Evolutionary conservation across 2,329 filamentous ascomycete species (phyloP).

Genomic region (Phyllosticta ampelicida): DNA sequence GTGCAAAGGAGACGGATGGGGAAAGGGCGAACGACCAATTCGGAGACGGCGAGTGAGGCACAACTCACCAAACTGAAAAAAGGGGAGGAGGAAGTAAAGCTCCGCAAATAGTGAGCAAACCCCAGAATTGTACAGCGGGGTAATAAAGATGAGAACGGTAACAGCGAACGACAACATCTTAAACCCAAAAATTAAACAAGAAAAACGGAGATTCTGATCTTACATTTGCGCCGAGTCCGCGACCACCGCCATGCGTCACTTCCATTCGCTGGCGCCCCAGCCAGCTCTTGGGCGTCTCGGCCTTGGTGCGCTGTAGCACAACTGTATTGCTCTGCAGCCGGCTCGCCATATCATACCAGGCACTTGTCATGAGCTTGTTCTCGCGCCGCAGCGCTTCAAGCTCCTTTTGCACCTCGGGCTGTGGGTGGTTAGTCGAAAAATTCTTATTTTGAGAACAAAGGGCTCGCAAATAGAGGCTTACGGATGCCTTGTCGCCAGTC

Average conservation of each 20-base stretch:
- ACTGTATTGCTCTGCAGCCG: slow-evolving; percentile 76
- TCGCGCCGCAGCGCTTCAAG: slow-evolving; percentile 66
- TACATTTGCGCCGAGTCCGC: slow-evolving; percentile 9
- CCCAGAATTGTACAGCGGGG: not conserved
- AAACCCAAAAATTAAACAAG: not conserved
- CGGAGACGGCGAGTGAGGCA: not conserved
- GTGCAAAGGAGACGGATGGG: not conserved
- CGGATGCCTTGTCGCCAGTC: slow-evolving; percentile 25
- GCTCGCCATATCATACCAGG: slow-evolving; percentile 74
- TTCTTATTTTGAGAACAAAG: not conserved
- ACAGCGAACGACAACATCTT: not conserved
- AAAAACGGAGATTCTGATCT: not conserved
- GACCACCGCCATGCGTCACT: slow-evolving; percentile 5
- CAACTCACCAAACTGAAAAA: not conserved
- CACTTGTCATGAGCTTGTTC: slow-evolving; percentile 67
- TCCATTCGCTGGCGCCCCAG: slow-evolving; percentile 62
- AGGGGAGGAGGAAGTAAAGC: not conserved
- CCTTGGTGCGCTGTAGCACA: slow-evolving; percentile 58
- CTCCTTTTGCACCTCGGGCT: slow-evolving; percentile 28
- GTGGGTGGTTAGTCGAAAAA: slow-evolving; percentile 11
- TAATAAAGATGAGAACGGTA: not conserved
- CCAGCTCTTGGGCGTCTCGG: slow-evolving; percentile 70
- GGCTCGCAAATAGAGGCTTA: slow-evolving; percentile 14
- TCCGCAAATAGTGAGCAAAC: not conserved
- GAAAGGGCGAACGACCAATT: not conserved